Conservation (phyloP, 2,329 filamentous ascomycete species). For the Periconia macrospinosa region DNA sequence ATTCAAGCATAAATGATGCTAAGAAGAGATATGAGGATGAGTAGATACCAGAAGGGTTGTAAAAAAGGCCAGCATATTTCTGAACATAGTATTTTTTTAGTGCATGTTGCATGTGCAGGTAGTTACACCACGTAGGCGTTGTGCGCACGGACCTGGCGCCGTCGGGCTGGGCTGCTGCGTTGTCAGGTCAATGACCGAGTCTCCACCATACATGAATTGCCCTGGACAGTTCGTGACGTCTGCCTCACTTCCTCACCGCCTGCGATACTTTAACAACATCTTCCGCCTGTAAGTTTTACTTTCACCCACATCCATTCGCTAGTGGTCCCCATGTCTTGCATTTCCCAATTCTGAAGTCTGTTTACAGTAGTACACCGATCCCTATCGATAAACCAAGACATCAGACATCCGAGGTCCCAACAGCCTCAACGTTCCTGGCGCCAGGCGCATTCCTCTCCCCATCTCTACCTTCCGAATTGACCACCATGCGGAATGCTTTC, state of each 20-base stretch:
- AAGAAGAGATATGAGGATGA: too few relatives aligned
- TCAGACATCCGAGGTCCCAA: not conserved
- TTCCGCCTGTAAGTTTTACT: not conserved
- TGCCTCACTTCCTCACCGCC: not conserved
- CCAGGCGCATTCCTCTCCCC: constrained; percentile 20
- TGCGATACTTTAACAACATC: not conserved
- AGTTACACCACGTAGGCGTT: too few relatives aligned
- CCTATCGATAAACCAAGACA: constrained; percentile 9
- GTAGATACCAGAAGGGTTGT: too few relatives aligned
- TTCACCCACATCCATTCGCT: not conserved
- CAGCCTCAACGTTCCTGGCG: constrained; percentile 12
- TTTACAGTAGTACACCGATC: constrained; percentile 9
- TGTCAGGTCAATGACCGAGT: too few relatives aligned
- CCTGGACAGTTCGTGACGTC: not conserved
- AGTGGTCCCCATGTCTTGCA: not conserved
- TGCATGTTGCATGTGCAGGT: too few relatives aligned
- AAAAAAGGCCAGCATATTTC: too few relatives aligned
- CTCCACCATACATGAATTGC: too few relatives aligned
- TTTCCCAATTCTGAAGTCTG: constrained; percentile 13
- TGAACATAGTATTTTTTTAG: too few relatives aligned
- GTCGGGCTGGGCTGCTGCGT: too few relatives aligned
- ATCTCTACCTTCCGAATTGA: constrained; percentile 1
- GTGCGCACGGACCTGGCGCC: too few relatives aligned
- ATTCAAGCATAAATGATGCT: too few relatives aligned
- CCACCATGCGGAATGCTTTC: constrained; percentile 32